Conservation (phyloP, 345 rosid genomes). For the Adansonia digitata region DNA sequence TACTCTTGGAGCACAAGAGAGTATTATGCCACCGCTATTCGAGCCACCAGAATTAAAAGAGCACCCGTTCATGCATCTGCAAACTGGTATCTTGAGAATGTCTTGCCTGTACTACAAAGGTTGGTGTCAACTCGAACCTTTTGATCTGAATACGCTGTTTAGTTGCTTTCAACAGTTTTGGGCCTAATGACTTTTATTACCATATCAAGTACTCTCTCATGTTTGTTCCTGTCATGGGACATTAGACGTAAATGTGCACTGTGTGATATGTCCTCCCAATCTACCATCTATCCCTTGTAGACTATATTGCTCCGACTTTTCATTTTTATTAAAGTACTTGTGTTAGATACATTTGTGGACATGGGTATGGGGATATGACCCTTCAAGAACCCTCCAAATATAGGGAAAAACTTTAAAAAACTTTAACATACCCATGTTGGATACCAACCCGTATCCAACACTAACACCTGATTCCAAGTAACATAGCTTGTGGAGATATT, state of each 20-base stretch:
- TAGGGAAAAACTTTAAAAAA: too few relatives aligned
- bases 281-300: not conserved
- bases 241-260: not conserved
- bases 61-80: slow-evolving; percentile 94
- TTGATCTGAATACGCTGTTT: not conserved
- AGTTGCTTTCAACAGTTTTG: not conserved
- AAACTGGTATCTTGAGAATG: slow-evolving; percentile 88
- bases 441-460: too few relatives aligned
- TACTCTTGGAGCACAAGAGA: slow-evolving; percentile 95
- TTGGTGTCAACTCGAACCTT: slow-evolving; percentile 21
- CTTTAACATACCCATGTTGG: too few relatives aligned
- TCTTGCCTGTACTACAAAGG: slow-evolving; percentile 82
- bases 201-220: not conserved
- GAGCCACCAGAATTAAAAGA: slow-evolving; percentile 80
- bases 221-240: not conserved
- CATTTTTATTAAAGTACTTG: too few relatives aligned
- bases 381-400: too few relatives aligned
- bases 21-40: slow-evolving; percentile 71
- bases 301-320: too few relatives aligned
- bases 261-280: not conserved
- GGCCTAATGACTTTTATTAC: not conserved
- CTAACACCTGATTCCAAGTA: too few relatives aligned
- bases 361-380: too few relatives aligned
- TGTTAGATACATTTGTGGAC: too few relatives aligned
- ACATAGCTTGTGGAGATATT: too few relatives aligned